Evolutionary conservation across 164 flowering plant genomes (phyloP), one percentile per base, ranked within the genome.

Genomic region (Santalum album): DNA sequence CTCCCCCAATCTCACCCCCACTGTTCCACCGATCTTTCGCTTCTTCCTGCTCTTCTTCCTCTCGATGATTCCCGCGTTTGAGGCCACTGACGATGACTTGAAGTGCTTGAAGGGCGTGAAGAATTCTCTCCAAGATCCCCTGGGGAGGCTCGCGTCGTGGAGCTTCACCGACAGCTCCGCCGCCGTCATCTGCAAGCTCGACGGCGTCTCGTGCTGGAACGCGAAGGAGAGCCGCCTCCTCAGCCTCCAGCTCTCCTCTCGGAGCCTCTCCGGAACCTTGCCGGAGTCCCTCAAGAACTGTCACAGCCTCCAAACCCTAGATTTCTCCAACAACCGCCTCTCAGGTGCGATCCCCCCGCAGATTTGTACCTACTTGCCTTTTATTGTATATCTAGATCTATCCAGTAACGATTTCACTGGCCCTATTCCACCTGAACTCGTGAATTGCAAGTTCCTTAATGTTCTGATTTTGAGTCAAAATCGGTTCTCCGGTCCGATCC

Each of bases 161-260:
- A 38, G 3, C 38, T 75, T 75, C 53, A 17, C 57, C 21, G 66
- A 69, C 61, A 32, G 57, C 27, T 35, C 74, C 6, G 46, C 23
- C 12, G 65, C 62, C 14, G 59, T 35, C 52, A 61, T 75, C 53
- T 75, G 79, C 60, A 60, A 29, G 9, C 64, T 75, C 53, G 32
- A 16, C 44, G 79, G 79, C 3, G 76, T 67, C 16, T 18, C 61
- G 1, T 75, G 79, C 61, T 75, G 78, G 78, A 71, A 75, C 65
- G 70, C 58, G 49, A 43, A 36, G 25, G 79, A 75, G 38, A 67
- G 59, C 52, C 53, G 74, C 14, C 6, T 75, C 22, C 48, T 72
- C 51, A 55, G 59, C 7, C 51, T 75, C 11, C 58, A 59, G 22
- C 74, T 75, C 46, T 56, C 60, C 1, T 29, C 54, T 0, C 53